These are phyloP conservation scores for Pythium scleroteichum DNA, from an alignment of 352 stramenopile species.

Conservation along the genomic window DNA sequence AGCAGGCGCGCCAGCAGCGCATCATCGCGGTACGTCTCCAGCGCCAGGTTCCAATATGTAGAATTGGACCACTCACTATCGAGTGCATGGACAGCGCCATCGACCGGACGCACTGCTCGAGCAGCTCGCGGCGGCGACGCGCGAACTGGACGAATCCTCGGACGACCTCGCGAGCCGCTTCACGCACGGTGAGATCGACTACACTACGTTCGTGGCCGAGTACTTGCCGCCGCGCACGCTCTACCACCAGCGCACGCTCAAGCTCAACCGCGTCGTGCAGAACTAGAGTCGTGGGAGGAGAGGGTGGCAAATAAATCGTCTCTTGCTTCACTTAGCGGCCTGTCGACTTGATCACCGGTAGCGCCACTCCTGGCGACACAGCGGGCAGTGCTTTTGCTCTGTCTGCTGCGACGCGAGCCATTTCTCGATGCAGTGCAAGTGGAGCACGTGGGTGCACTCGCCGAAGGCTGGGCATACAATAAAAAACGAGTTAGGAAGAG, in stretches of 20 bases:
- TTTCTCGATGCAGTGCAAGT: slow-evolving; percentile 94
- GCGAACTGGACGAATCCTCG: slow-evolving; percentile 60
- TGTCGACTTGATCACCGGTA: slow-evolving; percentile 44
- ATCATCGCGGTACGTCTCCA: slow-evolving; percentile 53
- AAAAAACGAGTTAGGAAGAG: background rate
- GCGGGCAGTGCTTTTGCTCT: slow-evolving; percentile 81
- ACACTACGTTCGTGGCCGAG: slow-evolving; percentile 59
- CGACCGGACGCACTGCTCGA: slow-evolving; percentile 72
- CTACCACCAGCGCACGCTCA: slow-evolving; percentile 78
- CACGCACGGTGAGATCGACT: slow-evolving; percentile 69
- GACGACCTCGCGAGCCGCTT: slow-evolving; percentile 78
- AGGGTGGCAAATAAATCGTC: background rate
- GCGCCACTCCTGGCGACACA: slow-evolving; percentile 89
- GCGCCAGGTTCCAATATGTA: background rate
- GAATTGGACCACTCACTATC: background rate
- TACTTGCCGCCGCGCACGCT: slow-evolving; percentile 69
- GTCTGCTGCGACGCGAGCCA: slow-evolving; percentile 88
- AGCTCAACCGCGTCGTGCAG: slow-evolving; percentile 67
- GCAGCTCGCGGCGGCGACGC: slow-evolving; percentile 60
- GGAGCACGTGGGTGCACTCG: slow-evolving; percentile 89
- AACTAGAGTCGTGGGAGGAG: slow-evolving; percentile 20
- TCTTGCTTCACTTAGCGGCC: too few species aligned
- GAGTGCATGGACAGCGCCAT: slow-evolving; percentile 41
- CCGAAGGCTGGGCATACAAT: slow-evolving; percentile 64
- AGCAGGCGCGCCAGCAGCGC: slow-evolving; percentile 68